Evolutionary conservation across 139 green algal genomes (phyloP).

Genomic region (Tetratostichococcus sp.): DNA sequence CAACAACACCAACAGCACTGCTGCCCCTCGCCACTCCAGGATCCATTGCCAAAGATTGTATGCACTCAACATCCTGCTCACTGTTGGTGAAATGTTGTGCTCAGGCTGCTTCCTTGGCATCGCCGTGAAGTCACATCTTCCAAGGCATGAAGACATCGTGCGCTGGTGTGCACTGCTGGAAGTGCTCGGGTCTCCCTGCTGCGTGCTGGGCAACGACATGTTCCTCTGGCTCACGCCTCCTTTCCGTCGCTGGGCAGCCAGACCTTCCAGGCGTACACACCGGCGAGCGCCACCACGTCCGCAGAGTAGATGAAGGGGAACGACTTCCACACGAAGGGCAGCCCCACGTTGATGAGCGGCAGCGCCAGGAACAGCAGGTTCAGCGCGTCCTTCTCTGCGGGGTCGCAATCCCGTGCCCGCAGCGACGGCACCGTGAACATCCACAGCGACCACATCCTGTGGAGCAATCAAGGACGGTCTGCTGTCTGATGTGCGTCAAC

Average conservation of each 20-base stretch:
- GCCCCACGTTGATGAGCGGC: slow-evolving; percentile 86
- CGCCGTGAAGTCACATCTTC: no score
- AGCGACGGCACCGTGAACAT: slow-evolving; percentile 95
- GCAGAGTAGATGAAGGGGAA: slow-evolving; percentile 88
- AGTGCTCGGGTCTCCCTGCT: no score
- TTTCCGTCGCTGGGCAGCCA: slow-evolving; percentile 9
- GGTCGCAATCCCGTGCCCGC: slow-evolving; percentile 84
- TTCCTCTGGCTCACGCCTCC: neutral
- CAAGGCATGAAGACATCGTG: no score
- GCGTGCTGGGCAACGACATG: no score
- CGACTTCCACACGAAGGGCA: slow-evolving; percentile 91
- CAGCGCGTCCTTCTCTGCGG: slow-evolving; percentile 91
- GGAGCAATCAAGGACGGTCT: neutral
- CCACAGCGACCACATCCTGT: slow-evolving; percentile 95
- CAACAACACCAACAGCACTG: no score
- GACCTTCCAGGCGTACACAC: slow-evolving; percentile 78
- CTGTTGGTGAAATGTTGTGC: no score
- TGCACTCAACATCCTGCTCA: no score
- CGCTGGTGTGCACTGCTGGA: no score
- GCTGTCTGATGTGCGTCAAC: no score
- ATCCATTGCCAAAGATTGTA: no score
- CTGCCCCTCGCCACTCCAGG: no score
- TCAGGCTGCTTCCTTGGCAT: no score
- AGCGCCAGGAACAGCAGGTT: slow-evolving; percentile 93
- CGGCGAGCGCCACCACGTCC: slow-evolving; percentile 74